A percentile compares a stretch with the other conserved stretches of the same genome.
Conservation (phyloP, 2,329 filamentous ascomycete species). For the Penicillium sclerotiorum region DNA sequence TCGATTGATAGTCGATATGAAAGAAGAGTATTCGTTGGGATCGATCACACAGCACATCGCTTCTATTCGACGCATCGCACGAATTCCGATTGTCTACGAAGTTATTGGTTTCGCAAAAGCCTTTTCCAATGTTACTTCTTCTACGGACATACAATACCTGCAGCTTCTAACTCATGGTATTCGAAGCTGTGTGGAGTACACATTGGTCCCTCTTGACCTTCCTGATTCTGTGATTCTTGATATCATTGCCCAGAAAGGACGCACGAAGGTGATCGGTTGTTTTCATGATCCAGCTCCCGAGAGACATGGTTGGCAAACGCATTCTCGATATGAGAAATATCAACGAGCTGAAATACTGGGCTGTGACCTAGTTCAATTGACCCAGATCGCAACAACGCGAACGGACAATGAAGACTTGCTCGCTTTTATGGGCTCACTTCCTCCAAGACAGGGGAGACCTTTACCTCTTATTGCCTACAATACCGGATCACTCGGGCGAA, state of each 20-base stretch:
- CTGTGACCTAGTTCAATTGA: constrained; percentile 4
- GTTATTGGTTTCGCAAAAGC: no score
- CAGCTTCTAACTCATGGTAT: background rate
- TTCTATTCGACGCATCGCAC: background rate
- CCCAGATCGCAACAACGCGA: background rate
- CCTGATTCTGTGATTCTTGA: background rate
- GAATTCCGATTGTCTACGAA: background rate
- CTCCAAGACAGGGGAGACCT: background rate
- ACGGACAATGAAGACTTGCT: background rate
- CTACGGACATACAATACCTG: background rate
- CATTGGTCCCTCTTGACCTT: background rate
- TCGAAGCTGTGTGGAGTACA: background rate
- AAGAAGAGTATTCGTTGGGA: background rate
- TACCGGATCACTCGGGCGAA: constrained; percentile 1
- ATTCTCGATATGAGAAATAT: background rate
- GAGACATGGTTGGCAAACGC: background rate
- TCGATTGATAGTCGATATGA: background rate
- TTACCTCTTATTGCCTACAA: constrained; percentile 1
- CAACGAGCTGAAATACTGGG: background rate
- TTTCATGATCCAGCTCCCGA: background rate
- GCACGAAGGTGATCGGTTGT: background rate
- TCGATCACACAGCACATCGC: background rate
- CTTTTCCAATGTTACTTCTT: no score
- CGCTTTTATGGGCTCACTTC: background rate
- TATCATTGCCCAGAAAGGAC: background rate